Base-by-base conservation (phyloP, 2,329 filamentous ascomycete genomes). In the Diaporthe sp. region DNA sequence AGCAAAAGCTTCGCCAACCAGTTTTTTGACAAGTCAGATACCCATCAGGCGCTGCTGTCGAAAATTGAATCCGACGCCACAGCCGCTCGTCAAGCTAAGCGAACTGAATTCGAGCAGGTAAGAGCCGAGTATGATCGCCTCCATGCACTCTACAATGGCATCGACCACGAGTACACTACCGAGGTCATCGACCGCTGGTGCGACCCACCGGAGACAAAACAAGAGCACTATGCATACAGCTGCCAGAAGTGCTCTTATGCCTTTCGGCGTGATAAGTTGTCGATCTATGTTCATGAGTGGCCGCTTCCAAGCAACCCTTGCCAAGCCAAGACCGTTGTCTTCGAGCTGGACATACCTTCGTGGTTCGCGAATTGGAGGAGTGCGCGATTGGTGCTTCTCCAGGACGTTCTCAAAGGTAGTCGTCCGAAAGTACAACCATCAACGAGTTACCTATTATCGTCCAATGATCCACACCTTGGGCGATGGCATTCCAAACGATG, bases 211-310 rank as follows among this genome's bases (percentile, higher is more conserved):
- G 51, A 72, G 47, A 72, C 59, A 27, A 8, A 72, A 27, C 4
- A 68, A 37, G 59, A 59, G 3, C 58, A 68, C 39, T 27, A 22
- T 37, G 5, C 17, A 17, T 7, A 5, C 7, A 19, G 1, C 0
- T 89, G 87, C 72, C 2, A 3, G 1, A 84, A 82, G 70, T 91
- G 88, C 76, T 2, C 3, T 0, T 75, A 81, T 0, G 56, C 76
- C 4, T 5, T 8, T 0, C 1, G 79, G n/a, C 88, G 88, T 0
- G 59, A 82, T 0, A 2, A 4, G 0, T 72, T 92, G 0, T 50
- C 35, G 0, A 91, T 93, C 10, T 0, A 55, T 0, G 78, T 89
- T 12, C 83, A 90, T 76, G 90, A 92, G 77, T 91, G 89, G 89
- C 90, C 90, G 0, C 80, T 92, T 0, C 86, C 89, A 0, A 39